Evolutionary conservation across 2,329 filamentous ascomycete species (phyloP), one percentile per base, ranked within the genome.

Genomic region (Aspergillus viridinutans): DNA sequence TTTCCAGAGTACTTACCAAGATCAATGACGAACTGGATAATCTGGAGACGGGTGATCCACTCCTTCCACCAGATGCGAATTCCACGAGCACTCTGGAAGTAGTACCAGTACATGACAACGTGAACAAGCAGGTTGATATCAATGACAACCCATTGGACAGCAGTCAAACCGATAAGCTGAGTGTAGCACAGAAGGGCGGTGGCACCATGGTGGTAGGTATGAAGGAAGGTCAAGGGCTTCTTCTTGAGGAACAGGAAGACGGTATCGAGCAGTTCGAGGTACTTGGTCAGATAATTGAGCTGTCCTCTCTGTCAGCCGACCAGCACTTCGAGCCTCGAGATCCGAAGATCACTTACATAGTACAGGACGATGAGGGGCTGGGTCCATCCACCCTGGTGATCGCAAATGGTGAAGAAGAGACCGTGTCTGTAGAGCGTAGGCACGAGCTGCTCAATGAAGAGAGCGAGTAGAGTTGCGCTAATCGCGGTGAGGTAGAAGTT

Each of bases 41-140:
- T 97, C 80, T 97, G 93, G 72, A 97, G 89, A 72, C 92, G 90
- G 68, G 93, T 97, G 74, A 97, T 95, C 89, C 93, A 97, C 80
- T 97, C 91, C 89, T 97, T 97, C 93, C 93, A 97, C 92, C 92
- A 97, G 79, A 97, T 94, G 71, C 88, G 88, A 76, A 97, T 86
- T 67, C 94, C 94, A 67, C 93, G 92, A 55, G 93, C 92, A 72
- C 90, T 93, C 84, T 97, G 93, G 88, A 97, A 97, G 85, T 97
- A 97, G 87, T 97, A 97, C 92, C 92, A 97, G 88, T 97, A 97
- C 93, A 97, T 97, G 74, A 97, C 90, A 58, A 97, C 93, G 80
- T 97, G 93, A 55, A 97, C 93, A 62, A 85, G 86, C 72, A 97
- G 80, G 84, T 97, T 97, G 68, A 97, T 85, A 54, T 86, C 88